These are phyloP conservation scores for Malassezia globosa DNA, from an alignment of 1,284 basidiomycete species.

Conservation along the genomic window DNA sequence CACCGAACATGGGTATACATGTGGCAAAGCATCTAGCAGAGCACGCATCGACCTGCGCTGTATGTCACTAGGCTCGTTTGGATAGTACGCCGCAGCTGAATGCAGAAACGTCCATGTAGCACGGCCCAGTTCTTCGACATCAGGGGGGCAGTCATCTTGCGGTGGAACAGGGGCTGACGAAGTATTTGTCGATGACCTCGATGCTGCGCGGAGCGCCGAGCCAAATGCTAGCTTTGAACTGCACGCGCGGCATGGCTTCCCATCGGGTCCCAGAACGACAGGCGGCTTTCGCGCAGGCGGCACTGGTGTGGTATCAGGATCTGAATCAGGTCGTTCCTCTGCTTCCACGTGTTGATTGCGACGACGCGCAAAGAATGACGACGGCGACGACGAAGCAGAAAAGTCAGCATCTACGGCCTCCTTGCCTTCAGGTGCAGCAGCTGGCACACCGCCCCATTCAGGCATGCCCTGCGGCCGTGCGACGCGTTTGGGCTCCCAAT, in stretches of 20 bases:
- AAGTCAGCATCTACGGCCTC: slow-evolving; percentile 13
- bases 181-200: slow-evolving; percentile 6
- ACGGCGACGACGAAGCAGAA: slow-evolving; percentile 1
- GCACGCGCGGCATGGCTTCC: slow-evolving; percentile 45
- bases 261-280: slow-evolving; percentile 41
- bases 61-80: slow-evolving; percentile 22
- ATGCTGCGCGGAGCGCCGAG: slow-evolving; percentile 30
- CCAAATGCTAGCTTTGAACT: slow-evolving; percentile 39
- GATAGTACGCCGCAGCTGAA: slow-evolving; percentile 41
- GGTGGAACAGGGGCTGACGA: neutral
- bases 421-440: slow-evolving; percentile 3
- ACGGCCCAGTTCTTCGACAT: slow-evolving; percentile 37
- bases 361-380: slow-evolving; percentile 16
- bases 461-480: slow-evolving; percentile 67
- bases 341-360: slow-evolving; percentile 2
- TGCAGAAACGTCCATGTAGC: slow-evolving; percentile 43
- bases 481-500: slow-evolving; percentile 81
- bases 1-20: slow-evolving; percentile 38
- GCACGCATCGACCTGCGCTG: slow-evolving; percentile 34
- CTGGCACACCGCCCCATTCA: slow-evolving; percentile 72
- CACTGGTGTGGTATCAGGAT: neutral
- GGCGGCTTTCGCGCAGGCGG: slow-evolving; percentile 4
- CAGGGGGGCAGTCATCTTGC: slow-evolving; percentile 30
- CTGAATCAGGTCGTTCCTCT: slow-evolving; percentile 6
- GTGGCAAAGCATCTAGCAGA: slow-evolving; percentile 28